phyloP scores from a whole-genome alignment of 306 rosid genomes.

The Leucaena leucocephala region DNA sequence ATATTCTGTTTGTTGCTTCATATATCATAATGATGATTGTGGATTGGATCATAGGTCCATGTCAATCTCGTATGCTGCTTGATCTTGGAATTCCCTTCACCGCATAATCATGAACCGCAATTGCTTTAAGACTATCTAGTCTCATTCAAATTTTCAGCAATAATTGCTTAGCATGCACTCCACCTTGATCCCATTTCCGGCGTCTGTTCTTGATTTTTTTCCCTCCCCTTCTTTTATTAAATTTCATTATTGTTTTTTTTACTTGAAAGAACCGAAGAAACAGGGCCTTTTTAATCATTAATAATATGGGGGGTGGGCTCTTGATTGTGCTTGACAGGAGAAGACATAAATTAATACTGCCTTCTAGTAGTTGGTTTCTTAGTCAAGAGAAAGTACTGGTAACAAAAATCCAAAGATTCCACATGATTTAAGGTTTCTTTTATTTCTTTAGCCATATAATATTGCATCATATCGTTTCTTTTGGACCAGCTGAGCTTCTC shows the following conservation, averaged over 20 bases:
- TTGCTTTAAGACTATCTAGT: slow-evolving; percentile 14
- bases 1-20: neutral
- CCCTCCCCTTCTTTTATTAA: neutral
- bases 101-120: slow-evolving; percentile 7
- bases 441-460: slow-evolving; percentile 22
- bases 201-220: neutral
- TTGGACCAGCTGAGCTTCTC: neutral
- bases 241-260: neutral
- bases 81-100: neutral
- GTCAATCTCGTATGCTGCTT: neutral
- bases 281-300: slow-evolving; percentile 21
- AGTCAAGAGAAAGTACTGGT: slow-evolving; percentile 32
- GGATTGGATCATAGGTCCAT: slow-evolving; percentile 9
- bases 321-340: slow-evolving; percentile 27
- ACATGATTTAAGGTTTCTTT: slow-evolving; percentile 57
- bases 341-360: slow-evolving; percentile 33
- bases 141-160: slow-evolving; percentile 31
- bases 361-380: slow-evolving; percentile 36
- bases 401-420: slow-evolving; percentile 53
- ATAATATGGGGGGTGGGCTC: slow-evolving; percentile 1
- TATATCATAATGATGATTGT: slow-evolving; percentile 12
- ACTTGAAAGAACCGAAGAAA: slow-evolving; percentile 28
- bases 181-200: slow-evolving; percentile 34
- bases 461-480: slow-evolving; percentile 26
- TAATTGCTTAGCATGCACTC: slow-evolving; percentile 42